Conservation (phyloP, 805 yeast species). For the Kurtzmaniella fragi region DNA sequence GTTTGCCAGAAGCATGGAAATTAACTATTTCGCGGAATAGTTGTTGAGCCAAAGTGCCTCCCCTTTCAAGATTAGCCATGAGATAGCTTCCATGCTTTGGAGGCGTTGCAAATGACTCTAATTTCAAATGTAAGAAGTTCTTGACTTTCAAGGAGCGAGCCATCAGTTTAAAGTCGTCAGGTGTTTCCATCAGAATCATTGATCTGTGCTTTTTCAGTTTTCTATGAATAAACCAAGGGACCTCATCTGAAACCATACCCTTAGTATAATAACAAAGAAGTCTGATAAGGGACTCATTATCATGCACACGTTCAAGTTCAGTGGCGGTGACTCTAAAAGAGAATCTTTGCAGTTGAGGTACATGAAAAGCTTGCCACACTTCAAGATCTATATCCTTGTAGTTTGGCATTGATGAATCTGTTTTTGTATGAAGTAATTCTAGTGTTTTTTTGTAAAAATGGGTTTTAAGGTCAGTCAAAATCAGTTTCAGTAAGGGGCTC, state of each 20-base stretch:
- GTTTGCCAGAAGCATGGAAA: no score
- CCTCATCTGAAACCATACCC: neutral
- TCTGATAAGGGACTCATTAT: constrained; percentile 9
- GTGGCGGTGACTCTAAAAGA: neutral
- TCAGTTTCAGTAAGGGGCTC: no score
- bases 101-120: no score
- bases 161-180: constrained; percentile 38
- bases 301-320: constrained; percentile 4
- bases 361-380: no score
- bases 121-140: constrained; percentile 32
- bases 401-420: no score
- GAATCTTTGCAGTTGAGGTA: no score
- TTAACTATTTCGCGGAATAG: no score
- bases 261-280: constrained; percentile 2
- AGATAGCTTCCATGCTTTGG: neutral
- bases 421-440: no score
- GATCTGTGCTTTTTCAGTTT: constrained; percentile 43
- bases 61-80: neutral
- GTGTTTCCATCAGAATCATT: constrained; percentile 34
- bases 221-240: constrained; percentile 16
- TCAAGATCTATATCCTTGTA: no score
- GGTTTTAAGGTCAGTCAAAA: no score
- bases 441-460: no score
- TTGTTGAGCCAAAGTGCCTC: no score
- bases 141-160: constrained; percentile 46